Base-by-base conservation (phyloP, 2,329 filamentous ascomycete species). In the Xylaria sp. region DNA sequence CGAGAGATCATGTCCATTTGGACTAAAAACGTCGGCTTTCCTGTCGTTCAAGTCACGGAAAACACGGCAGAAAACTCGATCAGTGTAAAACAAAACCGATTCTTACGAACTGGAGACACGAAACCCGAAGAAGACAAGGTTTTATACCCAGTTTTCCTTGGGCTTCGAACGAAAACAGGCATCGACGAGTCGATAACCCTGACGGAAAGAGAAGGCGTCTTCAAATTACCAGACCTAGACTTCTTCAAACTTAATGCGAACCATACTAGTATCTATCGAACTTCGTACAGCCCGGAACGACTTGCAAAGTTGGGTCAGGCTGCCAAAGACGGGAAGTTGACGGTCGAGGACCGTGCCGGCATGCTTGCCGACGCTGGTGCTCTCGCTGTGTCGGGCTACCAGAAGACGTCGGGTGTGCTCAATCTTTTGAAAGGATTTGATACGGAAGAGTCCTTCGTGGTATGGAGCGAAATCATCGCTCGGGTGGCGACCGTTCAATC, bases 241-340 rank as follows among this genome's bases (percentile, higher is more conserved):
- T 97, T 98, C 82, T 98, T 92, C 89, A 98, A 98, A 85, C 84
- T 98, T 68, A 98, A 98, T 77, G 94, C 95, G 17, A 94, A 97
- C 77, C 95, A 97, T 79, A 94, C 93, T 25, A 92, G 92, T 71
- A 90, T 97, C 70, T 98, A 96, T 84, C 90, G 95, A 67, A 97
- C 94, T 0, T 92, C 90, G 0, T 98, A 98, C 82, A 86, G 89
- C 1, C 91, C 93, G 1, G 90, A 93, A 74, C 90, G 95, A 39
- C 87, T 98, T 50, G 86, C 89, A 72, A 97, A 97, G 84, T 90
- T 98, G 42, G 95, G 95, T 29, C 83, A 93, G 76, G 93, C 94
- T 62, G 95, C 94, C 53, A 96, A 92, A 80, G 81, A 90, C 53
- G 92, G 92, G 4, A 85, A 94, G 10, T 83, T 98, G 62, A 90